These are phyloP conservation scores for Zymoseptoria crescenta DNA, from an alignment of 2,329 filamentous ascomycete species.

Conservation along the genomic window DNA sequence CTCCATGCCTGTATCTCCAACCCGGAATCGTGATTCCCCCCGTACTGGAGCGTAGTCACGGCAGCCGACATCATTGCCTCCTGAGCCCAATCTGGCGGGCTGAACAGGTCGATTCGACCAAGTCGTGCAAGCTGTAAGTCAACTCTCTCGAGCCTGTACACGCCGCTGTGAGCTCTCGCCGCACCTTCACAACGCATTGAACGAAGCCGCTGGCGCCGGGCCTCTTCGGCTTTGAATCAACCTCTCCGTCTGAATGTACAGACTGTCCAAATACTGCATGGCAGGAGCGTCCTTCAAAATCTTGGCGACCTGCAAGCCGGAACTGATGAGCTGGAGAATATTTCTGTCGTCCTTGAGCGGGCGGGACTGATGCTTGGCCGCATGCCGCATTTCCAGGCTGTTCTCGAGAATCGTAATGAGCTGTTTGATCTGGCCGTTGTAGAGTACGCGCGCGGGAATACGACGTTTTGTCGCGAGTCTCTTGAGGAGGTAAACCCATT, in stretches of 20 bases:
- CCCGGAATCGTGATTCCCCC: no score
- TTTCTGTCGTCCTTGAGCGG: constrained; percentile 83
- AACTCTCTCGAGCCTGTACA: neutral
- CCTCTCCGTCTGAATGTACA: constrained; percentile 76
- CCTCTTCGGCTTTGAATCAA: constrained; percentile 51
- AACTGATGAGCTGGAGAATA: constrained; percentile 78
- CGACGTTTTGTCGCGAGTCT: constrained; percentile 76
- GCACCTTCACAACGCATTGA: constrained; percentile 10
- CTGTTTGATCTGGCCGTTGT: constrained; percentile 83
- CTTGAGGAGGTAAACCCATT: constrained; percentile 85
- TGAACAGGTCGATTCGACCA: no score
- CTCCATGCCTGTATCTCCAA: neutral
- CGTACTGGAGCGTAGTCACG: no score
- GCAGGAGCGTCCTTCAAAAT: constrained; percentile 76
- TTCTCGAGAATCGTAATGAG: constrained; percentile 84
- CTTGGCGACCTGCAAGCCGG: constrained; percentile 79
- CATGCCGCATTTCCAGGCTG: constrained; percentile 79
- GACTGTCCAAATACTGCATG: constrained; percentile 71
- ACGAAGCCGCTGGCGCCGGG: constrained; percentile 14
- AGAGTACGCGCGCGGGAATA: constrained; percentile 74
- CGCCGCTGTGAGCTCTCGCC: neutral
- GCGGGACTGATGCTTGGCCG: constrained; percentile 73
- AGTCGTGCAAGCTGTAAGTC: neutral
- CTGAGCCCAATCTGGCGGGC: no score
- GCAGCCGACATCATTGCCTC: no score